Percentiles rank a stretch among this genome's conserved stretches.
These are phyloP conservation scores for Artemisia princeps DNA, from an alignment of 140 eudicot species.

Conservation along the genomic window DNA sequence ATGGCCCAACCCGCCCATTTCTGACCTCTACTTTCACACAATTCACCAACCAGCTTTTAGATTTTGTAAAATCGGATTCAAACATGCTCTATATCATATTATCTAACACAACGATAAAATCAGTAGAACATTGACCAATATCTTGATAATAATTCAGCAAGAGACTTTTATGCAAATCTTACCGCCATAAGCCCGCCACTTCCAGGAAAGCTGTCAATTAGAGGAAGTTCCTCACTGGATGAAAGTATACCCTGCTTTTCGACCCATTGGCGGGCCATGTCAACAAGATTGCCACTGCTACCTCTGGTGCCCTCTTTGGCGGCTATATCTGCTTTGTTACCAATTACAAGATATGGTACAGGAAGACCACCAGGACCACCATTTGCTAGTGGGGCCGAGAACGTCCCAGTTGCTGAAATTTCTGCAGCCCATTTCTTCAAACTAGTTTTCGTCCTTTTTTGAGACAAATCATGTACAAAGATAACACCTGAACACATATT, in stretches of 20 bases:
- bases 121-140: neutral
- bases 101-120: slow-evolving; percentile 15
- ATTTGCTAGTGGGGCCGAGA: slow-evolving; percentile 81
- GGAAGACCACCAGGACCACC: slow-evolving; percentile 98
- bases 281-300: slow-evolving; percentile 97
- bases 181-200: slow-evolving; percentile 77
- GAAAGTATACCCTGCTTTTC: slow-evolving; percentile 96
- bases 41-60: neutral
- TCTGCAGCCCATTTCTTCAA: slow-evolving; percentile 94
- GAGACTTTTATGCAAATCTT: slow-evolving; percentile 24
- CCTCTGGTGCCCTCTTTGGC: slow-evolving; percentile 72
- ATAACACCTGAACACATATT: slow-evolving; percentile 57
- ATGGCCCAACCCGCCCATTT: slow-evolving; percentile 4
- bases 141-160: slow-evolving; percentile 1
- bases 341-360: slow-evolving; percentile 83
- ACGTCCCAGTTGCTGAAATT: slow-evolving; percentile 72
- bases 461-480: slow-evolving; percentile 91
- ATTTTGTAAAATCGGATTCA: slow-evolving; percentile 6
- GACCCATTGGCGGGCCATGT: slow-evolving; percentile 92
- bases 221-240: slow-evolving; percentile 73
- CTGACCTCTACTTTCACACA: slow-evolving; percentile 7
- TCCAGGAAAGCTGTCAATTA: slow-evolving; percentile 81
- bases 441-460: slow-evolving; percentile 85
- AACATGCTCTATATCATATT: slow-evolving; percentile 8
- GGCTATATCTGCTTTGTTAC: slow-evolving; percentile 93